These are phyloP conservation scores for California macrophylla DNA, from an alignment of 441 rosid species.

Conservation along the genomic window DNA sequence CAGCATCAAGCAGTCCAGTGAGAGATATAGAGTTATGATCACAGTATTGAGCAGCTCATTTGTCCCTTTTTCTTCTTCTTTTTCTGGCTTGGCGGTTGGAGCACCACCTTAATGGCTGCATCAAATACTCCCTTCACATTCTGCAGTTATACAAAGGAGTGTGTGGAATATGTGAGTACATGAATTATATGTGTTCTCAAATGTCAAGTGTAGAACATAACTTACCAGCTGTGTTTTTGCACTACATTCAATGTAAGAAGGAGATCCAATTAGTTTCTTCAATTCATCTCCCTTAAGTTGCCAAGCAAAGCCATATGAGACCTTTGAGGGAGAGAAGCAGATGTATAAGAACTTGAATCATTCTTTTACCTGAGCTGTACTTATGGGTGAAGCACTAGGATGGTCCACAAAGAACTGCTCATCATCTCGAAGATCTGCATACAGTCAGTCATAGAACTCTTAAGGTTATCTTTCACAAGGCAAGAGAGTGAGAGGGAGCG, in stretches of 20 bases:
- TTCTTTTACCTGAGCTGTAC: background rate
- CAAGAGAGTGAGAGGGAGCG: no score
- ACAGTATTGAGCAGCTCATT: conserved; percentile 59
- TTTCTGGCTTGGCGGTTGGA: conserved; percentile 74
- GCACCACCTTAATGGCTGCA: conserved; percentile 65
- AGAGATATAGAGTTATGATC: conserved; percentile 19
- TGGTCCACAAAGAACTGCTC: conserved; percentile 2
- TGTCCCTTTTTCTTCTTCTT: conserved; percentile 75
- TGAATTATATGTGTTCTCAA: background rate
- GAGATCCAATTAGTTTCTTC: conserved; percentile 1
- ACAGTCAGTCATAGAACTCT: background rate
- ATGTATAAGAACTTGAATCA: background rate
- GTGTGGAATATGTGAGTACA: background rate
- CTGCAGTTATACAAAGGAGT: conserved; percentile 26
- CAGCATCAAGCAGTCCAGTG: no score
- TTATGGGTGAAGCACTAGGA: conserved; percentile 2
- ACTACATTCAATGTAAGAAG: background rate
- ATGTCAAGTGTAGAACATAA: background rate
- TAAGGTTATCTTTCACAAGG: background rate
- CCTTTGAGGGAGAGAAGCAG: background rate
- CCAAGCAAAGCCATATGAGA: background rate
- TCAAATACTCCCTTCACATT: conserved; percentile 69
- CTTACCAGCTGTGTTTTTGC: background rate
- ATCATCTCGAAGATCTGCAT: conserved; percentile 6
- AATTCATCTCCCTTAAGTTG: background rate